A percentile compares a stretch with the other conserved stretches of the same genome.
These are phyloP conservation scores for Metschnikowia gelsemii DNA, from an alignment of 805 yeast genomes.

Conservation along the genomic window DNA sequence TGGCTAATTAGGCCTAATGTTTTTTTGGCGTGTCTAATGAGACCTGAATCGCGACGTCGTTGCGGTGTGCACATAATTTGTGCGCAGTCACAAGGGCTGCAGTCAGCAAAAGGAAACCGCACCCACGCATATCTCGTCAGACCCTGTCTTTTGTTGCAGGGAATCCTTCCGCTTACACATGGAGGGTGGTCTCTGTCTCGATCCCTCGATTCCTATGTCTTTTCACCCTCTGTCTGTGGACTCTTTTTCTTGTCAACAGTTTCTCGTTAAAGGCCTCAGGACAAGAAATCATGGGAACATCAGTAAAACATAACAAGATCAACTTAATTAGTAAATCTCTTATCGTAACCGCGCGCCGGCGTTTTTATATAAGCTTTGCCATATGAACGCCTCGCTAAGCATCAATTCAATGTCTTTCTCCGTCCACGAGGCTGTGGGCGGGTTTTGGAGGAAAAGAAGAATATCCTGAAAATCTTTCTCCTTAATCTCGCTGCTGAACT, in stretches of 20 bases:
- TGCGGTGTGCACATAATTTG: slow-evolving; percentile 9
- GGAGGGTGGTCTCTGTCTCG: no score
- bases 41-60: neutral
- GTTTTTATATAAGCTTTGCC: slow-evolving; percentile 91
- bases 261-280: no score
- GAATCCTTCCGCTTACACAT: no score
- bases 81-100: slow-evolving; percentile 12
- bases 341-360: slow-evolving; percentile 80
- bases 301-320: neutral
- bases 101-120: slow-evolving; percentile 8
- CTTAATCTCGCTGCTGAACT: slow-evolving; percentile 77
- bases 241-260: no score
- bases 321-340: neutral
- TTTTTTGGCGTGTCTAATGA: neutral
- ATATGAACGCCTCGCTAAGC: slow-evolving; percentile 92
- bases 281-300: neutral
- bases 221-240: no score
- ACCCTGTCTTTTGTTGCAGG: no score
- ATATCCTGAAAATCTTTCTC: slow-evolving; percentile 93
- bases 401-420: slow-evolving; percentile 89
- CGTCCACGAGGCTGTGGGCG: slow-evolving; percentile 83
- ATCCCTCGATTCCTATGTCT: no score
- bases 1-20: slow-evolving; percentile 4
- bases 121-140: no score
- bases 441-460: slow-evolving; percentile 84